A percentile compares a stretch with the other conserved stretches of the same genome.
Conservation (phyloP, 2,329 filamentous ascomycete genomes). For the Pyricularia grisea region DNA sequence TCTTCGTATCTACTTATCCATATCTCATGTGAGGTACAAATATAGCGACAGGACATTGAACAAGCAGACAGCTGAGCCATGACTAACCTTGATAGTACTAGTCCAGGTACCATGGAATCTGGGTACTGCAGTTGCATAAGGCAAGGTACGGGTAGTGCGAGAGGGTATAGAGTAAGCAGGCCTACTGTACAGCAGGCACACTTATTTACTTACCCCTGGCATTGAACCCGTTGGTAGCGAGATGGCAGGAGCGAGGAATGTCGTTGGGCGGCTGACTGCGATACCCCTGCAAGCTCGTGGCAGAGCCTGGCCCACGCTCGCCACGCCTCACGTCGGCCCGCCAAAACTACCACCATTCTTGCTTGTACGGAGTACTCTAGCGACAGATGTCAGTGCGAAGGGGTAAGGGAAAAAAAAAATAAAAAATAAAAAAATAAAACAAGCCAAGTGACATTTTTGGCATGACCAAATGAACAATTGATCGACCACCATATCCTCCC, state of each 20-base stretch:
- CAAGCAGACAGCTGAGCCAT: background rate
- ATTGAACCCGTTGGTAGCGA: background rate
- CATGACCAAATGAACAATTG: background rate
- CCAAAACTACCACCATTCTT: background rate
- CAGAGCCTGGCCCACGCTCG: background rate
- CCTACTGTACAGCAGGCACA: background rate
- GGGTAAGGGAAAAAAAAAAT: background rate
- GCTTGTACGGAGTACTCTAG: too few species aligned
- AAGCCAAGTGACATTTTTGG: background rate
- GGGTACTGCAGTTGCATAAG: background rate
- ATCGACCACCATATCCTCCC: background rate
- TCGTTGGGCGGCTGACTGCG: background rate
- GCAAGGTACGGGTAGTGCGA: too few species aligned
- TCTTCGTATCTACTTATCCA: background rate
- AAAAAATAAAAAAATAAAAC: background rate
- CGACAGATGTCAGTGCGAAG: background rate
- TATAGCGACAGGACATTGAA: background rate
- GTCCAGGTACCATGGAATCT: background rate
- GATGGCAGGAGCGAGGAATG: background rate
- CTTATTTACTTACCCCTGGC: background rate
- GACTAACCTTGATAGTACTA: background rate
- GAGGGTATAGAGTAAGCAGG: background rate
- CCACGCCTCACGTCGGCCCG: background rate
- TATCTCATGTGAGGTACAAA: background rate
- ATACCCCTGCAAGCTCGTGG: background rate